Evolutionary conservation across 2,329 filamentous ascomycete genomes (phyloP).

Genomic region (Myriangium duriaei): DNA sequence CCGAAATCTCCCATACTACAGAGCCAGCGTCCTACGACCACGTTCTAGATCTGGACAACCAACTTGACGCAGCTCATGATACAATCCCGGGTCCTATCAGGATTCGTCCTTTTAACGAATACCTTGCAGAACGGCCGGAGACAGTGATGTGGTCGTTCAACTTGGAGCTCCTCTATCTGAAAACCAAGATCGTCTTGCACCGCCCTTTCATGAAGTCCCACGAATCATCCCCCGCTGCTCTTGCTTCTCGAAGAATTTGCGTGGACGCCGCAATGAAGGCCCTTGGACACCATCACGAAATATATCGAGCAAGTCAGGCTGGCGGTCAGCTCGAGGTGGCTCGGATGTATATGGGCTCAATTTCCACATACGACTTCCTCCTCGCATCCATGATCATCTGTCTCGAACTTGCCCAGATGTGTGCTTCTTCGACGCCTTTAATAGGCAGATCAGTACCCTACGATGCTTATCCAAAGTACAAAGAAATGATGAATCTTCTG

Average conservation of each 20-base stretch:
- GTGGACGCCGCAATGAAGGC: slow-evolving; percentile 37
- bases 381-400: slow-evolving; percentile 38
- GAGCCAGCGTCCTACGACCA: slow-evolving; percentile 24
- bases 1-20: slow-evolving; percentile 27
- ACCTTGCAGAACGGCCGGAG: slow-evolving; percentile 37
- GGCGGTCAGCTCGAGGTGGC: slow-evolving; percentile 32
- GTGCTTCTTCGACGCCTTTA: slow-evolving; percentile 3
- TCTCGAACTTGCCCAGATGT: slow-evolving; percentile 27
- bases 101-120: slow-evolving; percentile 28
- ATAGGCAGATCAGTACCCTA: neutral
- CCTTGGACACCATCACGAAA: slow-evolving; percentile 36
- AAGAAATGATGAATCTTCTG: slow-evolving; percentile 4
- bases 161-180: slow-evolving; percentile 39
- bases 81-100: slow-evolving; percentile 25
- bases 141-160: slow-evolving; percentile 41
- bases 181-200: slow-evolving; percentile 42
- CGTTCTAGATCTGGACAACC: slow-evolving; percentile 27
- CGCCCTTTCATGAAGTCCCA: slow-evolving; percentile 34
- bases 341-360: slow-evolving; percentile 35
- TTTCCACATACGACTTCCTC: slow-evolving; percentile 36
- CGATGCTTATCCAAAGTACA: neutral
- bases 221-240: slow-evolving; percentile 18
- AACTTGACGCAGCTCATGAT: slow-evolving; percentile 24
- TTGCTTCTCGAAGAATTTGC: slow-evolving; percentile 34
- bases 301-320: slow-evolving; percentile 36